phyloP scores from a whole-genome alignment of 2,329 filamentous ascomycete genomes.

The Gliomastix tumulicola region DNA sequence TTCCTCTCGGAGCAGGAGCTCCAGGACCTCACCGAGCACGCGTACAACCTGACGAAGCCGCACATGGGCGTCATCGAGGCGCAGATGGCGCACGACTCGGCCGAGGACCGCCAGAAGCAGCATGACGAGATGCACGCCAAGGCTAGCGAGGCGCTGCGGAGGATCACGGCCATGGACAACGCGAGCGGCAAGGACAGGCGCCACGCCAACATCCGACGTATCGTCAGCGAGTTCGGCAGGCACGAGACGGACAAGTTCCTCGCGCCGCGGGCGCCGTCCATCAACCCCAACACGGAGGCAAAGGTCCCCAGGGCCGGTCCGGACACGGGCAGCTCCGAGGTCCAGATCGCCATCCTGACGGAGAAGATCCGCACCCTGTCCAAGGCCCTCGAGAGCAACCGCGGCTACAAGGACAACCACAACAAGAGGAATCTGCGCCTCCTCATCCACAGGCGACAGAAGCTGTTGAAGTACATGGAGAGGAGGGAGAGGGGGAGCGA shows the following conservation, averaged over 20 bases:
- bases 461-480: slow-evolving; percentile 79
- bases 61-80: slow-evolving; percentile 24
- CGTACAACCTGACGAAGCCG: slow-evolving; percentile 61
- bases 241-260: slow-evolving; percentile 77
- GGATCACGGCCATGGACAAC: slow-evolving; percentile 73
- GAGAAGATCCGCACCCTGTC: slow-evolving; percentile 83
- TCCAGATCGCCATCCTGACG: slow-evolving; percentile 95
- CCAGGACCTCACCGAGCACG: slow-evolving; percentile 56
- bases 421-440: slow-evolving; percentile 87
- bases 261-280: slow-evolving; percentile 49
- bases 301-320: slow-evolving; percentile 62
- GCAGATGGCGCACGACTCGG: slow-evolving; percentile 31
- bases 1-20: slow-evolving; percentile 65
- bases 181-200: slow-evolving; percentile 71
- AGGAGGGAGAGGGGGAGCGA: slow-evolving; percentile 85
- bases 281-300: slow-evolving; percentile 28
- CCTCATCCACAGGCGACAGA: slow-evolving; percentile 84
- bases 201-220: slow-evolving; percentile 76
- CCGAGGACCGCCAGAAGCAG: slow-evolving; percentile 24
- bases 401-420: slow-evolving; percentile 78
- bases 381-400: slow-evolving; percentile 58
- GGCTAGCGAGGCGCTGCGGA: slow-evolving; percentile 67
- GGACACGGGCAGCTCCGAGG: slow-evolving; percentile 92
- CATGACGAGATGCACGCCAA: slow-evolving; percentile 55
- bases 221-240: slow-evolving; percentile 81